Conservation (phyloP, 768 basidiomycete genomes). For the Tylopilus balloui region DNA sequence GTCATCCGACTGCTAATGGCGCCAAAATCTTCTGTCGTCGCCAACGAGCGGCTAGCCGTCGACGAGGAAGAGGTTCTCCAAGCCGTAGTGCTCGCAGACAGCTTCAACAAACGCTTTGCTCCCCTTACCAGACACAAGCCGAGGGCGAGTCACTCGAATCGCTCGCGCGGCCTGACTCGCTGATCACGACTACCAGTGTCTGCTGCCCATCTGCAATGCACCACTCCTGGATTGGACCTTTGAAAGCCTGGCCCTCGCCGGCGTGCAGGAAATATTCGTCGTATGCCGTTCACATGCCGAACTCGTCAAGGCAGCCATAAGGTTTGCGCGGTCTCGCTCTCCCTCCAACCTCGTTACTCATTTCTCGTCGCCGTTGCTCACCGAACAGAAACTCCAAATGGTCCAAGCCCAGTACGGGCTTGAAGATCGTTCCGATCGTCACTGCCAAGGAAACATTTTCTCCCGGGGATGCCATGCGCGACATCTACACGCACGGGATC, state of each 20-base stretch:
- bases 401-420: constrained; percentile 72
- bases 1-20: constrained; percentile 43
- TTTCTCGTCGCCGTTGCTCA: constrained; percentile 1
- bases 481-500: constrained; percentile 88
- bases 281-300: constrained; percentile 89
- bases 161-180: constrained; percentile 10
- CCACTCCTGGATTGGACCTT: constrained; percentile 95
- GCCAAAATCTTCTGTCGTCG: constrained; percentile 48
- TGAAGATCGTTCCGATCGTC: constrained; percentile 82
- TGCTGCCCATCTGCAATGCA: constrained; percentile 91
- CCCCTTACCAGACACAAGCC: constrained; percentile 87
- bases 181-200: constrained; percentile 51
- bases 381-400: constrained; percentile 70
- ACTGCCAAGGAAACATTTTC: constrained; percentile 85
- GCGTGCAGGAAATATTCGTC: constrained; percentile 94
- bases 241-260: constrained; percentile 89
- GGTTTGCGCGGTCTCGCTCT: constrained; percentile 43
- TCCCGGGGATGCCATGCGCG: constrained; percentile 88
- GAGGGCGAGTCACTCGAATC: constrained; percentile 50
- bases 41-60: constrained; percentile 61
- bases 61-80: constrained; percentile 86
- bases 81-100: constrained; percentile 93
- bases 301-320: constrained; percentile 79
- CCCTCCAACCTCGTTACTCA: constrained; percentile 9
- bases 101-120: constrained; percentile 89